phyloP scores from a whole-genome alignment of 164 flowering plant genomes.

The Buxus sempervirens region DNA sequence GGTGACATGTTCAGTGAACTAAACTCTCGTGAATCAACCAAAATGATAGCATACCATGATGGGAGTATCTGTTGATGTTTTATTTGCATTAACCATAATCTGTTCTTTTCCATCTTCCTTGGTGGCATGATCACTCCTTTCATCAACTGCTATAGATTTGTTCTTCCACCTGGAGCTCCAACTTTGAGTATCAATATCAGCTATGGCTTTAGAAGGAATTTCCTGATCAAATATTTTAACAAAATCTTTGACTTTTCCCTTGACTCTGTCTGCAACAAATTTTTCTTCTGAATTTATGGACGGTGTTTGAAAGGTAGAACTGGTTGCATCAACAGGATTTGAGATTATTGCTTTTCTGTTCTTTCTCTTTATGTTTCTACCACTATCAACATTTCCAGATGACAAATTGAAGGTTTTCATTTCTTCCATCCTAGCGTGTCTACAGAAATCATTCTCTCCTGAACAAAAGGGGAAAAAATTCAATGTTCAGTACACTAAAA shows the following conservation, averaged over 20 bases:
- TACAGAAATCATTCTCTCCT: conserved; percentile 28
- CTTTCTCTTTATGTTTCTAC: conserved; percentile 25
- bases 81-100: conserved; percentile 3
- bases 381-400: conserved; percentile 14
- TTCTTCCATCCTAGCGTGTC: conserved; percentile 21
- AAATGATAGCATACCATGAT: conserved; percentile 25
- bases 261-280: conserved; percentile 28
- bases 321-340: conserved; percentile 17
- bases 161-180: conserved; percentile 37
- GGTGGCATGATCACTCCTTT: conserved; percentile 10
- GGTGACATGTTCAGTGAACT: no score
- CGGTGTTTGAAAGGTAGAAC: conserved; percentile 21
- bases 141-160: conserved; percentile 20
- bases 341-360: conserved; percentile 20
- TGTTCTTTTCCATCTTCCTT: conserved; percentile 18
- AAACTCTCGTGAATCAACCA: no score
- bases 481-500: neutral
- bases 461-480: conserved; percentile 3
- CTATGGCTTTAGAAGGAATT: conserved; percentile 28
- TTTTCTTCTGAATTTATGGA: conserved; percentile 21
- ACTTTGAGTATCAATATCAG: conserved; percentile 18
- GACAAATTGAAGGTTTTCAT: conserved; percentile 17
- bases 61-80: conserved; percentile 22
- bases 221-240: conserved; percentile 75
- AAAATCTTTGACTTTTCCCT: conserved; percentile 71